Evolutionary conservation across 179 eudicot genomes (phyloP), one percentile per base, ranked within the genome.

Genomic region (Corrigiola litoralis): DNA sequence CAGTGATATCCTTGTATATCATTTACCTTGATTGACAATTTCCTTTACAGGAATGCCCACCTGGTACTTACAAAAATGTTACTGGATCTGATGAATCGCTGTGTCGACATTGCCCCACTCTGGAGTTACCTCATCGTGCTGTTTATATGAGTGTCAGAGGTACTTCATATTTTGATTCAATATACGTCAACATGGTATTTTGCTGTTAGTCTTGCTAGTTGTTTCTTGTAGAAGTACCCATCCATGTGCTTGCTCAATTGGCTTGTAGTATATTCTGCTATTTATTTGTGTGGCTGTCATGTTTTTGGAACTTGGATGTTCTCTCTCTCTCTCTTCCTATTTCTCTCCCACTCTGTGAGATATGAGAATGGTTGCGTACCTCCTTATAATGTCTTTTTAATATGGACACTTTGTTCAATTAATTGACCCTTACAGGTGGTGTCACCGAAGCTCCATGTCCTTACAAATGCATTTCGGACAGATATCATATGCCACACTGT

Each of bases 401-500:
- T 21, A 6, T 25, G 41, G 44, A 59, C 18, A 38, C 44, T 64
- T 67, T 70, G 57, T 67, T 47, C 20, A 29, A 36, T 29, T 64
- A 52, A 25, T 58, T 29, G 11, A 33, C 68, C 54, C 23, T 71
- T 48, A 63, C 77, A 95, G 99, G 99, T 73, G 99, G 99, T 46
- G 95, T 85, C 76, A 83, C 84, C 64, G 90, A 83, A 72, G 70
- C 86, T 63, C 96, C 97, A 65, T 95, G 99, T 71, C 99, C 99
- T 40, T 95, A 86, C 80, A 75, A 72, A 75, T 95, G 99, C 79
- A 70, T 88, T 72, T 95, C 99, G 47, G 99, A 91, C 63, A 86
- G 96, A 88, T 95, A 88, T 79, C 91, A 82, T 67, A 85, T 86
- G 96, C 97, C 97, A 59, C 96, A 81, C 65, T 95, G 99, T 72